Evolutionary conservation across 1,284 basidiomycete species (phyloP), one percentile per base, ranked within the genome.

Genomic region (Apiotrichum laibachii): DNA sequence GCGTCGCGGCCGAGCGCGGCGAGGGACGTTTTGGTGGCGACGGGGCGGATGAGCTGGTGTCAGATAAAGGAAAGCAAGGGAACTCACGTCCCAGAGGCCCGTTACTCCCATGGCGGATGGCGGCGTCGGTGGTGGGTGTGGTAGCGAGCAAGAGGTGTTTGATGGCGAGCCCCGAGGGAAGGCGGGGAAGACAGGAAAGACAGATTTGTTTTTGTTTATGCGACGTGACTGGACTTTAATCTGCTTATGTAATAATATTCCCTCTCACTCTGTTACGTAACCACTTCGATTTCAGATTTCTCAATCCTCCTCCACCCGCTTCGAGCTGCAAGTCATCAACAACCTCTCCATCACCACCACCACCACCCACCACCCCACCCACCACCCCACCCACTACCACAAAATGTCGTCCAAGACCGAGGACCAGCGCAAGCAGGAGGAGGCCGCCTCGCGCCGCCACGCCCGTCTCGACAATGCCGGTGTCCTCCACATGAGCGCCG

Each of bases 81-180:
- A 35, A 71, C 77, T 65, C 57, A 80, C 79, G 53, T 79, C 78
- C 79, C 79, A 80, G 22, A 80, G 62, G 16, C 77, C 77, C 18
- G 72, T 69, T 7, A 80, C 77, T 31, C 79, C 79, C 79, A 80
- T 80, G 10, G 43, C n/a, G 21, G 19, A 13, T 45, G 44, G 22
- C 10, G 19, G 9, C 11, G 19, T 22, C 7, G 21, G 44, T 4
- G 19, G 21, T 26, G 4, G 7, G 44, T 5, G 6, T 45, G 11
- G 21, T 22, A 8, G 21, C 10, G 44, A 45, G 11, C 13, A 8
- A 37, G 11, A 10, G 3, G 26, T 4, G 26, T 31, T 3, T 31
- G 26, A 31, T 31, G 26, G 26, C 7, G 26, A 31, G 26, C 26
- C n/a, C n/a, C n/a, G 13, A 35, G 13, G 7, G 34, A 35, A 37